Conservation (phyloP, 2,329 filamentous ascomycete genomes). For the Verticillium nubilum region DNA sequence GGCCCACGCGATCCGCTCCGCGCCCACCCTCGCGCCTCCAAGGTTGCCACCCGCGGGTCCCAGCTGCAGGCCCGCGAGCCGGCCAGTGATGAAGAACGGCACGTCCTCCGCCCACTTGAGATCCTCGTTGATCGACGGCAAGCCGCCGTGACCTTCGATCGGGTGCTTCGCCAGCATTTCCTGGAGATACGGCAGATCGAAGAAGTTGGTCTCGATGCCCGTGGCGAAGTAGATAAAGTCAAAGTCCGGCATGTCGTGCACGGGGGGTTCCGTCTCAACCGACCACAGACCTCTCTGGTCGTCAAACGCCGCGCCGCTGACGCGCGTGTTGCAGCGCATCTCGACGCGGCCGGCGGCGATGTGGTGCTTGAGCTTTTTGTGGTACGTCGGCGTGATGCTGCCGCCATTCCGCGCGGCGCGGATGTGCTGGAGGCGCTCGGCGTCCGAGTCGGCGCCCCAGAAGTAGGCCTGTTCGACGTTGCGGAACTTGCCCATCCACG, state of each 20-base stretch:
- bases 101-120: constrained; percentile 70
- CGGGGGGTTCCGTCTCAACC: constrained; percentile 46
- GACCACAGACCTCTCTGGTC: constrained; percentile 29
- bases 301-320: constrained; percentile 48
- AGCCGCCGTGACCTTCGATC: constrained; percentile 55
- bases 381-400: constrained; percentile 66
- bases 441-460: constrained; percentile 69
- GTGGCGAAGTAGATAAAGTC: constrained; percentile 75
- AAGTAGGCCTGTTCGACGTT: constrained; percentile 73
- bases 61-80: constrained; percentile 60
- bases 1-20: constrained; percentile 68
- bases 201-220: constrained; percentile 60
- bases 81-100: constrained; percentile 66
- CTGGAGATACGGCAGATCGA: constrained; percentile 54
- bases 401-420: constrained; percentile 64
- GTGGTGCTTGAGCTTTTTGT: constrained; percentile 61
- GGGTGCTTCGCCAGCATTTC: constrained; percentile 55
- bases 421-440: constrained; percentile 62
- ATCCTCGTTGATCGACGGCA: constrained; percentile 71
- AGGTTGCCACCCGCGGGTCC: constrained; percentile 71
- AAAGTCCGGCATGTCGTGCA: constrained; percentile 46
- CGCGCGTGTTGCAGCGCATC: constrained; percentile 51
- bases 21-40: constrained; percentile 66
- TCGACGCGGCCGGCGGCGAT: constrained; percentile 43
- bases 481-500: constrained; percentile 79